Evolutionary conservation across 345 rosid species (phyloP).

Genomic region (Mallotus nudiflorus): DNA sequence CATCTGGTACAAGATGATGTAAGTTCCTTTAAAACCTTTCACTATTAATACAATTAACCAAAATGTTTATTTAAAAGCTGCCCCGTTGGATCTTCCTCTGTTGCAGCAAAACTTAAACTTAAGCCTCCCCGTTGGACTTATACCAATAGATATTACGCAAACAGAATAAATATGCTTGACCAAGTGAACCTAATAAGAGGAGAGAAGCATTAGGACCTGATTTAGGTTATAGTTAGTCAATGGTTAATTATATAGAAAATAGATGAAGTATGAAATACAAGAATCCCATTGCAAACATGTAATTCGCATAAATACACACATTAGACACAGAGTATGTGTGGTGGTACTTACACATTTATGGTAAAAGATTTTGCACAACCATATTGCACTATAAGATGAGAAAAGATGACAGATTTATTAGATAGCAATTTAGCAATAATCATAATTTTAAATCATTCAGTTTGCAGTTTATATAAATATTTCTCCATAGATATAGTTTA

Average conservation of each 20-base stretch:
- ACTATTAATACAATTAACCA: too few species aligned
- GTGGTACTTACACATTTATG: neutral
- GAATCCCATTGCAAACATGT: neutral
- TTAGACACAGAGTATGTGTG: neutral
- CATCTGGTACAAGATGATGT: too few species aligned
- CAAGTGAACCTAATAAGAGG: conserved; percentile 43
- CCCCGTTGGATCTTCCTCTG: too few species aligned
- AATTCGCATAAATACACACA: neutral
- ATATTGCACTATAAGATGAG: neutral
- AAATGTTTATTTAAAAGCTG: too few species aligned
- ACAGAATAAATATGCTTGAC: conserved; percentile 49
- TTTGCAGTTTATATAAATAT: neutral
- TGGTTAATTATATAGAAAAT: neutral
- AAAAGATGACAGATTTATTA: neutral
- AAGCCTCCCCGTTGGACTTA: too few species aligned
- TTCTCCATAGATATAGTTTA: too few species aligned
- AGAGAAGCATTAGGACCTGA: conserved; percentile 24
- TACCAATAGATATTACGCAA: conserved; percentile 71
- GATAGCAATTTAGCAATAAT: neutral
- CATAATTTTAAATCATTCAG: neutral
- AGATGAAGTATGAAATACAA: conserved; percentile 2
- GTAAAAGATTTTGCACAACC: neutral
- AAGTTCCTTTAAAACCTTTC: too few species aligned
- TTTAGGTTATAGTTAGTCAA: neutral
- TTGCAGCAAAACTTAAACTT: too few species aligned